phyloP scores from a whole-genome alignment of 1,284 basidiomycete genomes.

The Exobasidium cylindrosporum region DNA sequence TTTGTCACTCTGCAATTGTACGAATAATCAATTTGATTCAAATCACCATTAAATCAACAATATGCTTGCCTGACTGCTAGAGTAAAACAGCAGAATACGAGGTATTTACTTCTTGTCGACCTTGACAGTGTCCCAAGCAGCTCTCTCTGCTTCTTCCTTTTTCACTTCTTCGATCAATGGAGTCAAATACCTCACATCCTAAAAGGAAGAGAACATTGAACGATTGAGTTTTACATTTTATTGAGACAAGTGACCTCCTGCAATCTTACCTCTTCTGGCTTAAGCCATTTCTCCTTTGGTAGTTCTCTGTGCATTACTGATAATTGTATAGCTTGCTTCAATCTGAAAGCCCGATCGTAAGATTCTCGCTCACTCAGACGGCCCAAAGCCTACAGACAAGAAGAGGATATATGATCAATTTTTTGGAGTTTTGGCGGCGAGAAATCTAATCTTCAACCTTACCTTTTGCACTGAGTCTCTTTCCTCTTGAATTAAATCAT shows the following conservation, averaged over 20 bases:
- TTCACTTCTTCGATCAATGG: conserved; percentile 74
- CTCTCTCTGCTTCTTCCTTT: conserved; percentile 76
- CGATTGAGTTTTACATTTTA: not conserved
- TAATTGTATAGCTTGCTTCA: conserved; percentile 78
- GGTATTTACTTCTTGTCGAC: conserved; percentile 34
- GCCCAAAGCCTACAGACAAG: conserved; percentile 56
- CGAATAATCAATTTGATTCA: not conserved
- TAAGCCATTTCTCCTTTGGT: conserved; percentile 81
- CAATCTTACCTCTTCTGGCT: conserved; percentile 67
- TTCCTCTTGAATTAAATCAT: conserved; percentile 92
- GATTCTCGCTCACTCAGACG: conserved; percentile 76
- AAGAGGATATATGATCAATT: not conserved
- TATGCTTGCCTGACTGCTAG: too few species aligned
- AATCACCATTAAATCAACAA: too few species aligned
- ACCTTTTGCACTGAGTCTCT: conserved; percentile 80
- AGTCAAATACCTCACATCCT: conserved; percentile 89
- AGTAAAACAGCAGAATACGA: too few species aligned
- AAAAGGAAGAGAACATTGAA: conserved; percentile 15
- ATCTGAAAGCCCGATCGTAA: conserved; percentile 88
- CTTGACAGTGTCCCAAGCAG: conserved; percentile 71
- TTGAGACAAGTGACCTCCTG: not conserved
- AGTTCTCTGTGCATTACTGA: conserved; percentile 78
- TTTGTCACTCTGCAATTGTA: not conserved
- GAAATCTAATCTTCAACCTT: conserved; percentile 21
- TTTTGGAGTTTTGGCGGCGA: not conserved